These are phyloP conservation scores for Debaryomyces castellii DNA, from an alignment of 805 yeast species.

Conservation along the genomic window DNA sequence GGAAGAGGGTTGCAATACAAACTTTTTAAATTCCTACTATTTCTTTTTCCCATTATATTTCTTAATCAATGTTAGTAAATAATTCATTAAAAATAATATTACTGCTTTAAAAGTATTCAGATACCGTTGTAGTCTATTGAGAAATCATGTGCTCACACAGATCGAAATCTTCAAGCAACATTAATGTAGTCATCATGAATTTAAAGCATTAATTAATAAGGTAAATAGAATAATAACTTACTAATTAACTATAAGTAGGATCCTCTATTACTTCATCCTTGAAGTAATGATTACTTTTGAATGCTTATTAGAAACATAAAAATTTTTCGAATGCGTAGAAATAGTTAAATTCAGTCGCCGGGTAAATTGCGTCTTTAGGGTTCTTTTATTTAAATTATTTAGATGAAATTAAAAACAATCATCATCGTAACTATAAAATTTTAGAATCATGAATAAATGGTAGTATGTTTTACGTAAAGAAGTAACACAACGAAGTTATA, in stretches of 20 bases:
- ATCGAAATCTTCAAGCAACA: conserved; percentile 25
- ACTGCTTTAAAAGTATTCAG: conserved; percentile 45
- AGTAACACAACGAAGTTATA: too few species aligned
- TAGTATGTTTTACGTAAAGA: too few species aligned
- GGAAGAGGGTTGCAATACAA: conserved; percentile 57
- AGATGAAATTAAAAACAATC: not conserved
- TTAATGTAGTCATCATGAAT: conserved; percentile 2
- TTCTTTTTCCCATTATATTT: conserved; percentile 30
- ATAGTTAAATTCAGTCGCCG: not conserved
- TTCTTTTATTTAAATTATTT: not conserved
- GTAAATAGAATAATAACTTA: not conserved
- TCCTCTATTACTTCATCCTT: not conserved
- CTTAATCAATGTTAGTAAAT: conserved; percentile 14
- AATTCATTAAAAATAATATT: not conserved
- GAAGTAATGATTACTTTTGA: not conserved
- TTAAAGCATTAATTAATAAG: not conserved
- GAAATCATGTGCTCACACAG: conserved; percentile 71
- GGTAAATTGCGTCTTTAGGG: not conserved
- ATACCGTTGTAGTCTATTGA: conserved; percentile 97
- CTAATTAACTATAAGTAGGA: not conserved
- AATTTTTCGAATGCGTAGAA: not conserved
- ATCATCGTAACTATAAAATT: not conserved
- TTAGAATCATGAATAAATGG: not conserved
- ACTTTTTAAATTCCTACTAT: conserved; percentile 27
- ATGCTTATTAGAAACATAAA: not conserved